These are phyloP conservation scores for Ceratobasidium sp. DNA, from an alignment of 1,284 basidiomycete species.

Conservation along the genomic window DNA sequence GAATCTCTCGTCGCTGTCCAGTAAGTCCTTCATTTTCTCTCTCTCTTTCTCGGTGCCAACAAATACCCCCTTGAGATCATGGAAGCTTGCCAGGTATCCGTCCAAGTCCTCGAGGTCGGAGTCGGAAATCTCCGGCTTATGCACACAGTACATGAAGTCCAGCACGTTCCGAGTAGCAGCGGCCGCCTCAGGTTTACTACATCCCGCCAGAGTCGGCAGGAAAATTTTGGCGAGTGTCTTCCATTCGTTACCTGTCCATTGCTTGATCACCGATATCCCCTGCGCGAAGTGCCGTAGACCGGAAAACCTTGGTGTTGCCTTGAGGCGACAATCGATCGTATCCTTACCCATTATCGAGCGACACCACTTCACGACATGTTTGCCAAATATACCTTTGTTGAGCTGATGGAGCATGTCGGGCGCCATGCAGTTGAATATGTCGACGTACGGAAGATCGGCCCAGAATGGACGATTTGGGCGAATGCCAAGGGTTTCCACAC, in stretches of 20 bases:
- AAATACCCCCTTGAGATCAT: not conserved
- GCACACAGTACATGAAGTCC: slow-evolving; percentile 32
- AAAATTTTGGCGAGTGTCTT: slow-evolving; percentile 38
- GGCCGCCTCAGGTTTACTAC: not conserved
- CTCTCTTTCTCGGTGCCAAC: not conserved
- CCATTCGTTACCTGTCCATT: slow-evolving; percentile 44
- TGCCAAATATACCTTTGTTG: slow-evolving; percentile 53
- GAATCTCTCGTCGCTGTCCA: not conserved
- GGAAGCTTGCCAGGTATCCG: not conserved
- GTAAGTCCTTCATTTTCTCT: not conserved
- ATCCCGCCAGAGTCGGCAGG: not conserved
- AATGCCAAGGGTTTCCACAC: slow-evolving; percentile 25
- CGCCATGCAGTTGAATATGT: slow-evolving; percentile 54
- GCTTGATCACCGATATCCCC: not conserved
- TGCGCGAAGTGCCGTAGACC: not conserved
- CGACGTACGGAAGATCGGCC: slow-evolving; percentile 53
- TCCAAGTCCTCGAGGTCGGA: not conserved
- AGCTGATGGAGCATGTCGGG: slow-evolving; percentile 57
- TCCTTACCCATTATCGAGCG: not conserved
- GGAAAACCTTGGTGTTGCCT: slow-evolving; percentile 13
- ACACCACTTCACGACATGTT: slow-evolving; percentile 51
- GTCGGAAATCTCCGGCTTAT: not conserved
- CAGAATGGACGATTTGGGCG: slow-evolving; percentile 54
- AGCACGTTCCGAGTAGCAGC: slow-evolving; percentile 15
- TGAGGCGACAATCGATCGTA: slow-evolving; percentile 43